phyloP scores from a whole-genome alignment of 2,329 filamentous ascomycete species.

The Colletotrichum ledebouriae region DNA sequence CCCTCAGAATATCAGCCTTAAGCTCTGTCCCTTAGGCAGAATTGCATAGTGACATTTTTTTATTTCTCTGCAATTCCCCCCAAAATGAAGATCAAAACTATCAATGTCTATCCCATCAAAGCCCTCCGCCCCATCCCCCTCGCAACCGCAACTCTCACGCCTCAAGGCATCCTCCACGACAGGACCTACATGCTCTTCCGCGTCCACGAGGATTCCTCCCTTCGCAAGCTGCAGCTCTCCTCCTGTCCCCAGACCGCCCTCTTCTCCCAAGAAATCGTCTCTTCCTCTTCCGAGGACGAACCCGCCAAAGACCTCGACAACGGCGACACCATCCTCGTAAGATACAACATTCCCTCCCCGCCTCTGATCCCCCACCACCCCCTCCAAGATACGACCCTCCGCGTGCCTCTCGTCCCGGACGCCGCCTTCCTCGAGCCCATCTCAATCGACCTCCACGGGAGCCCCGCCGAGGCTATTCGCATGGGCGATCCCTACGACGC shows the following conservation, averaged over 20 bases:
- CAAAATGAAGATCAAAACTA: conserved; percentile 44
- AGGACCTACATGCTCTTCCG: conserved; percentile 78
- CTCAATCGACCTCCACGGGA: conserved; percentile 71
- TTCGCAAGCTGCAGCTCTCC: conserved; percentile 72
- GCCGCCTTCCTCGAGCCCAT: conserved; percentile 60
- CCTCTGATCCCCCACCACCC: conserved; percentile 55
- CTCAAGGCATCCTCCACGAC: conserved; percentile 75
- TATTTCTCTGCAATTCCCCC: background rate
- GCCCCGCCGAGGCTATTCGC: conserved; percentile 69
- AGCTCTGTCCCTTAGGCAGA: too few relatives aligned
- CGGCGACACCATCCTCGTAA: conserved; percentile 55
- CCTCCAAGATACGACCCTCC: conserved; percentile 57
- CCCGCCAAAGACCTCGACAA: conserved; percentile 57
- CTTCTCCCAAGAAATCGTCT: conserved; percentile 70
- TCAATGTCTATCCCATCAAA: conserved; percentile 83
- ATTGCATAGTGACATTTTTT: background rate
- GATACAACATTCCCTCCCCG: conserved; percentile 55
- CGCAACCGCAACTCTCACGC: conserved; percentile 64
- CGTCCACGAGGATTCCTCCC: conserved; percentile 55
- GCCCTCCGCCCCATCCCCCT: conserved; percentile 74
- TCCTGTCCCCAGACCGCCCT: conserved; percentile 71
- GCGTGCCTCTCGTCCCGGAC: conserved; percentile 70
- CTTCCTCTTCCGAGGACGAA: conserved; percentile 29
- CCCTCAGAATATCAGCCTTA: too few relatives aligned
- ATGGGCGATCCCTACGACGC: conserved; percentile 72